Conservation (phyloP, 805 yeast species). For the Barnettozyma populi region DNA sequence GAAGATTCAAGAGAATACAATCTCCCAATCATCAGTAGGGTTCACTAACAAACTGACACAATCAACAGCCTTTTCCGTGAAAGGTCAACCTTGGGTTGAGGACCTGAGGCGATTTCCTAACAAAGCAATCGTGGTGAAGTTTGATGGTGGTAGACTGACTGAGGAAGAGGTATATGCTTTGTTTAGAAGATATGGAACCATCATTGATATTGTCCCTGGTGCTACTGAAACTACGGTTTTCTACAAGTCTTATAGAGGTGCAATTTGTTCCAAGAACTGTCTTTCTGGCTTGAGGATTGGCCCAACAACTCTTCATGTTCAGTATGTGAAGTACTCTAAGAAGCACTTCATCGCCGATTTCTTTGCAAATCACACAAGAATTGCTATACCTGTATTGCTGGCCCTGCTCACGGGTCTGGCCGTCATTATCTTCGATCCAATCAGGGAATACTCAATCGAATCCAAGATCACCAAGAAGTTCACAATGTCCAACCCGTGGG, state of each 20-base stretch:
- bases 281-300: constrained; percentile 69
- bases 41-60: constrained; percentile 37
- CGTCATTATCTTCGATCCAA: constrained; percentile 87
- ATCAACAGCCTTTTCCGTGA: constrained; percentile 64
- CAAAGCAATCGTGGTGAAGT: constrained; percentile 53
- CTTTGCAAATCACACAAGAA: constrained; percentile 70
- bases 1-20: constrained; percentile 43
- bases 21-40: constrained; percentile 32
- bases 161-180: constrained; percentile 79
- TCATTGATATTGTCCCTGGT: constrained; percentile 65
- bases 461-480: constrained; percentile 62
- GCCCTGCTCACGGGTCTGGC: constrained; percentile 80
- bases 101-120: constrained; percentile 80
- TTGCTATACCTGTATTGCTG: constrained; percentile 72
- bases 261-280: constrained; percentile 87
- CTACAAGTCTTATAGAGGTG: constrained; percentile 55
- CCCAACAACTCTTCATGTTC: constrained; percentile 65
- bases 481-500: constrained; percentile 39
- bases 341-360: constrained; percentile 51
- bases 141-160: constrained; percentile 69
- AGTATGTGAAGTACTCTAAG: constrained; percentile 54
- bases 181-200: constrained; percentile 83
- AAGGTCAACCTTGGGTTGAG: constrained; percentile 95
- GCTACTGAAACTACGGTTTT: constrained; percentile 42
- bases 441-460: constrained; percentile 73